Percentiles rank a stretch among this genome's conserved stretches.
Conservation (phyloP, 2,329 filamentous ascomycete species). For the Cladobotryum protrusum region DNA sequence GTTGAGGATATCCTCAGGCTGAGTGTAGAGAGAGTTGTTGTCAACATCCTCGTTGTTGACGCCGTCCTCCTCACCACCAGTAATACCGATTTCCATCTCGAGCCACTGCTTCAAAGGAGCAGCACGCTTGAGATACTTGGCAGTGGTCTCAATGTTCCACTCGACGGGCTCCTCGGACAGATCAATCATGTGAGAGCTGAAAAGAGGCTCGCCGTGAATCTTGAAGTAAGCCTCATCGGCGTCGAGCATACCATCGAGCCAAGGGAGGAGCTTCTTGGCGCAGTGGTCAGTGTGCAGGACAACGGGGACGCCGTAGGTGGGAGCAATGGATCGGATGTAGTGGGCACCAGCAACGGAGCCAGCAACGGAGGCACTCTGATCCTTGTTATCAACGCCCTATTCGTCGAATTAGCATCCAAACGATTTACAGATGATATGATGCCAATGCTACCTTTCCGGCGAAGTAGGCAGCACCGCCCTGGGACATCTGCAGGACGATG, state of each 20-base stretch:
- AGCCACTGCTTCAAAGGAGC: slow-evolving; percentile 98
- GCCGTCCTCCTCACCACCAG: slow-evolving; percentile 94
- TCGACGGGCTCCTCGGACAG: slow-evolving; percentile 86
- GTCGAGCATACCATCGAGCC: slow-evolving; percentile 93
- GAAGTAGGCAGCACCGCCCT: slow-evolving; percentile 91
- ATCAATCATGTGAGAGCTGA: slow-evolving; percentile 98
- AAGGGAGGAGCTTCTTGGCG: slow-evolving; percentile 98
- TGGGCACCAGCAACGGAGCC: slow-evolving; percentile 85
- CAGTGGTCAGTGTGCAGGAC: slow-evolving; percentile 97
- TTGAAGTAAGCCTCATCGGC: slow-evolving; percentile 96
- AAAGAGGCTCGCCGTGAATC: slow-evolving; percentile 83
- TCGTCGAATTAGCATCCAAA: not conserved
- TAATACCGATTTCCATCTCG: slow-evolving; percentile 88
- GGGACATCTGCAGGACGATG: slow-evolving; percentile 87
- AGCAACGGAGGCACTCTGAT: slow-evolving; percentile 83
- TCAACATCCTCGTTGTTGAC: slow-evolving; percentile 98
- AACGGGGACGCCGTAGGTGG: slow-evolving; percentile 82
- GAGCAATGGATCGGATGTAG: slow-evolving; percentile 85
- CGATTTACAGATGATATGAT: not conserved
- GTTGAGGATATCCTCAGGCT: slow-evolving; percentile 90
- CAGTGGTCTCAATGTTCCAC: slow-evolving; percentile 87
- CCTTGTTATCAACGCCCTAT: slow-evolving; percentile 66
- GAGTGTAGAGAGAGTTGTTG: slow-evolving; percentile 95
- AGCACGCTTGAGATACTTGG: slow-evolving; percentile 86
- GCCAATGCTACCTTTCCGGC: slow-evolving; percentile 63